phyloP scores from a whole-genome alignment of 176 grass and related monocot species.

The Chloris gayana region DNA sequence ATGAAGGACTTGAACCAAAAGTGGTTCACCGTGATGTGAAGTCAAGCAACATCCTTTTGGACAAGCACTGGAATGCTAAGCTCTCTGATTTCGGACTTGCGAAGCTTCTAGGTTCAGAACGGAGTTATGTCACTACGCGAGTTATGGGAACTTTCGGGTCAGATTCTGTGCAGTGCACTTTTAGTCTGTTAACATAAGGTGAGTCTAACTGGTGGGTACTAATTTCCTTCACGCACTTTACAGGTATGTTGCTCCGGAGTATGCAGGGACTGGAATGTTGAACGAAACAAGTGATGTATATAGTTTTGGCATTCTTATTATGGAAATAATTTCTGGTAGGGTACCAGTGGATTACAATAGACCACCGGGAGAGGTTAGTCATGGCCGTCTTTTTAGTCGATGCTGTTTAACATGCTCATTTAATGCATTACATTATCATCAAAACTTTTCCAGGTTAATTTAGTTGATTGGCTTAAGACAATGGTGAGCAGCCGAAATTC shows the following conservation, averaged over 20 bases:
- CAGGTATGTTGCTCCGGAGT: slow-evolving; percentile 97
- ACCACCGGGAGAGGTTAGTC: slow-evolving; percentile 80
- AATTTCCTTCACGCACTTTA: slow-evolving; percentile 21
- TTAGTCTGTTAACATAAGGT: not conserved
- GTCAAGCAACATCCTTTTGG: slow-evolving; percentile 93
- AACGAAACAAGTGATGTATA: slow-evolving; percentile 98
- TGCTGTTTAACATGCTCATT: slow-evolving; percentile 19
- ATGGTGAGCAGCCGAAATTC: slow-evolving; percentile 91
- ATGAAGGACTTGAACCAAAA: slow-evolving; percentile 95
- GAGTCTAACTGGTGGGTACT: not conserved
- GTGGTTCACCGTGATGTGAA: slow-evolving; percentile 98
- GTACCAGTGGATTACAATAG: slow-evolving; percentile 91
- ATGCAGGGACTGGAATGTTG: slow-evolving; percentile 95
- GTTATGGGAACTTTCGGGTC: slow-evolving; percentile 99
- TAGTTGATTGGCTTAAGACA: slow-evolving; percentile 93
- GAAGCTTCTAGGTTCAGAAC: slow-evolving; percentile 74
- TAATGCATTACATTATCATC: not conserved
- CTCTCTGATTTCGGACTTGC: slow-evolving; percentile 97
- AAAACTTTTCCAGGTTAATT: slow-evolving; percentile 66
- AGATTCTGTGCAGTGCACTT: slow-evolving; percentile 22
- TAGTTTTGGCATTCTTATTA: slow-evolving; percentile 96
- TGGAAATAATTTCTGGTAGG: slow-evolving; percentile 92
- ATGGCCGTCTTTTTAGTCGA: not conserved
- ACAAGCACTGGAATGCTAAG: slow-evolving; percentile 90
- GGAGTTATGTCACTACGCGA: slow-evolving; percentile 88